Evolutionary conservation across 176 grass and related monocot genomes (phyloP).

Genomic region (Oryza meyeriana): DNA sequence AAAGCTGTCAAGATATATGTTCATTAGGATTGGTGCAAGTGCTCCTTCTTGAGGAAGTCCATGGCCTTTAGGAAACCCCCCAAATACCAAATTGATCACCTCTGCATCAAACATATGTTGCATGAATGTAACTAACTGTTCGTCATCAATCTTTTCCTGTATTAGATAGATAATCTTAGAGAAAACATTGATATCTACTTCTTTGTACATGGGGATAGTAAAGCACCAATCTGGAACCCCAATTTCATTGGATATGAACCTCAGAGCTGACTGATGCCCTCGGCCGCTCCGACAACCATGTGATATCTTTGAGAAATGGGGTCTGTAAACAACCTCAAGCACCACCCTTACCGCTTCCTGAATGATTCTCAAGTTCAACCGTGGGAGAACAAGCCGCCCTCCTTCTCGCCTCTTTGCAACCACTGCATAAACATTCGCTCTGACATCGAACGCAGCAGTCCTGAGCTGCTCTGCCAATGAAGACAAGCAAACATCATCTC

Average conservation of each 20-base stretch:
- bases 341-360: constrained; percentile 76
- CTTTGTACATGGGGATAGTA: constrained; percentile 74
- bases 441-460: constrained; percentile 48
- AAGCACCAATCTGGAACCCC: constrained; percentile 75
- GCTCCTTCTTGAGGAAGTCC: constrained; percentile 92
- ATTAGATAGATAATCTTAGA: constrained; percentile 66
- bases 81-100: constrained; percentile 84
- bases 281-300: constrained; percentile 81
- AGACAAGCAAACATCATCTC: constrained; percentile 50
- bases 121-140: constrained; percentile 56
- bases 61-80: constrained; percentile 80
- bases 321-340: constrained; percentile 80
- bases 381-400: constrained; percentile 63
- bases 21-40: constrained; percentile 85
- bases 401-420: constrained; percentile 41
- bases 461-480: constrained; percentile 57
- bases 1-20: constrained; percentile 84
- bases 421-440: constrained; percentile 34
- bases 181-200: constrained; percentile 49
- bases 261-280: constrained; percentile 58
- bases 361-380: constrained; percentile 69
- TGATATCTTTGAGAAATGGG: constrained; percentile 90
- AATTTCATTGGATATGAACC: constrained; percentile 66
- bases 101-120: constrained; percentile 74
- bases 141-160: constrained; percentile 71